A percentile compares a stretch with the other conserved stretches of the same genome.
phyloP scores from a whole-genome alignment of 495 filamentous ascomycete species.

The Penicillium herquei region DNA sequence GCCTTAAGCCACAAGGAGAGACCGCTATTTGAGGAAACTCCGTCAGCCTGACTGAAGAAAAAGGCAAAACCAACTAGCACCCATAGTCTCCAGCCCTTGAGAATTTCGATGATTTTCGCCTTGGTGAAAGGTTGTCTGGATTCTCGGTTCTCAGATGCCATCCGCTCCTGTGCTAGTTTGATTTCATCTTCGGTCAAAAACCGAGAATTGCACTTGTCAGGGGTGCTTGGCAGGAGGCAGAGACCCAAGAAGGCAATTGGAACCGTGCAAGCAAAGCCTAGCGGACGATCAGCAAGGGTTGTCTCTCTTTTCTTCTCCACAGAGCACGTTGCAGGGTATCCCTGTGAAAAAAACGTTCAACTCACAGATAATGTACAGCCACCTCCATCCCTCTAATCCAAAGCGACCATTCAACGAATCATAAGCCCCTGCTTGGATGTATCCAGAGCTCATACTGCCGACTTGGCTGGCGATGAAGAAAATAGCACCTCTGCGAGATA shows the following conservation, averaged over 20 bases:
- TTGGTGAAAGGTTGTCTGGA: conserved; percentile 25
- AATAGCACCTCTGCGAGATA: conserved; percentile 39
- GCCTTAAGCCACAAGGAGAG: conserved; percentile 41
- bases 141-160: conserved; percentile 34
- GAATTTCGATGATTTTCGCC: conserved; percentile 13
- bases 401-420: conserved; percentile 35
- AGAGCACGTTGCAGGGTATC: background rate
- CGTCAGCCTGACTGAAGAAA: conserved; percentile 32
- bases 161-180: conserved; percentile 27
- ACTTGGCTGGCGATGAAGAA: conserved; percentile 44
- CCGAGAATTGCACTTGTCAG: conserved; percentile 37
- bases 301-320: background rate
- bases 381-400: conserved; percentile 47
- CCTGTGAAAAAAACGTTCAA: background rate
- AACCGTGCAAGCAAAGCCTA: conserved; percentile 28
- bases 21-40: conserved; percentile 25
- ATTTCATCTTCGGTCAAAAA: conserved; percentile 37
- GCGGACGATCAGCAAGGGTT: conserved; percentile 9
- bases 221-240: conserved; percentile 37
- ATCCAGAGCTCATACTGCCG: conserved; percentile 42
- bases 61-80: conserved; percentile 34
- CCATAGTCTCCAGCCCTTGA: conserved; percentile 27
- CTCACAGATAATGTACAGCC: conserved; percentile 48
- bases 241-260: conserved; percentile 26
- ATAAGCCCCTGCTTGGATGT: conserved; percentile 45